Evolutionary conservation across 352 stramenopile genomes (phyloP), one percentile per base, ranked within the genome.

Genomic region (Phytophthora melonis): DNA sequence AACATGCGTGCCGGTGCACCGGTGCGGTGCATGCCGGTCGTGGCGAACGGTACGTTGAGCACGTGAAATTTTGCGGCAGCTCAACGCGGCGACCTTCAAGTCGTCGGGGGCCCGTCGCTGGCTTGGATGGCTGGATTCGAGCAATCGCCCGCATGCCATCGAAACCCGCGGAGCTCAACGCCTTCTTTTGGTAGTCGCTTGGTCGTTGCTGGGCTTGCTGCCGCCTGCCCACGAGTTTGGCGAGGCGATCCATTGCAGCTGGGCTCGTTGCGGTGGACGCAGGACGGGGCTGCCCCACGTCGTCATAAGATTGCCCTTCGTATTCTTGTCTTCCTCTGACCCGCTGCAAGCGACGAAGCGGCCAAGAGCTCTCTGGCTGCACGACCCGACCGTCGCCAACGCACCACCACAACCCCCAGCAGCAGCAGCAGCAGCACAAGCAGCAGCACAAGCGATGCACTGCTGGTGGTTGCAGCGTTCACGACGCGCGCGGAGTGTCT

Each of bases 161-260:
- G 54, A 74, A 68, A 63, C 49, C 57, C 36, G 30, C 23, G n/a
- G 8, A 67, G 39, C 14, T 52, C 49, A 60, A 14, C 30, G 36
- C 5, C 41, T 68, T 58, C 64, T 80, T 77, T 80, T 79, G 65
- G 54, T 77, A 80, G 73, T 80, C 68, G 73, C 59, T 73, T 74
- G 68, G 30, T 73, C 58, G 68, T 62, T 65, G 66, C 49, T 64
- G 55, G 59, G 30, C 61, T 41, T 56, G 30, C 25, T 21, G n/a
- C 23, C 49, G 7, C 34, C 57, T 75, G 53, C 45, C 58, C 54
- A 69, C 52, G 58, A 76, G 52, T 72, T 70, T 13, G 55, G 67
- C 43, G 67, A 69, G 64, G 45, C 27, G 58, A 45, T 45, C 36
- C 36, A 45, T 34, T 61, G 27, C 52, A 70, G 60, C 67, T 70